Conservation (phyloP, 495 filamentous ascomycete genomes). For the Penicillium simplicissimum region DNA sequence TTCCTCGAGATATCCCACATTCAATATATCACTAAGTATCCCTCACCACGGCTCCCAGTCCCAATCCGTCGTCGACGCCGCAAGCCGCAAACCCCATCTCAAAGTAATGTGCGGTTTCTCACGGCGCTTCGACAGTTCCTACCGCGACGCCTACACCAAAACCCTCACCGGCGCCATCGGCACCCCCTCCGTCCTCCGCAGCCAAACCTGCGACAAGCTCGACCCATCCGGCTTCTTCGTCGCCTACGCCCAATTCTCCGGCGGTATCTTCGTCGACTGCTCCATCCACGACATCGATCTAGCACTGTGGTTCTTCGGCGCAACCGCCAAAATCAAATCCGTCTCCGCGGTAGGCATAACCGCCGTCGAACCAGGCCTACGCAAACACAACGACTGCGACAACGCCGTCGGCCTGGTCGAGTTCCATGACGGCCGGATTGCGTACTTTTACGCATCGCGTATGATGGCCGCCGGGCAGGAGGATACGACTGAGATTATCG, state of each 20-base stretch:
- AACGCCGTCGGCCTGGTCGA: conserved; percentile 63
- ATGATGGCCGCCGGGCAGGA: conserved; percentile 65
- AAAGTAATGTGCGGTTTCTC: conserved; percentile 61
- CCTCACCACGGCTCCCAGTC: conserved; percentile 35
- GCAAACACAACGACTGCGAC: conserved; percentile 56
- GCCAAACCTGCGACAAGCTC: conserved; percentile 57
- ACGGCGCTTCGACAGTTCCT: conserved; percentile 55
- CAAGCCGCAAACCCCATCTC: conserved; percentile 39
- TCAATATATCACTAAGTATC: background rate
- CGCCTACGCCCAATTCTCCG: conserved; percentile 52
- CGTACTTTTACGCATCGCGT: conserved; percentile 57
- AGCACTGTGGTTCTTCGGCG: conserved; percentile 55
- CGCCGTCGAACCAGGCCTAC: conserved; percentile 57
- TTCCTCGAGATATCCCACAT: background rate
- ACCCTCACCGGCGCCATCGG: conserved; percentile 50
- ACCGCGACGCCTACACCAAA: conserved; percentile 51
- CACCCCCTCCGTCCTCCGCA: conserved; percentile 50
- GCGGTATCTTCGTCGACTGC: conserved; percentile 61
- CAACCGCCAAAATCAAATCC: conserved; percentile 45
- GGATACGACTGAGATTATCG: conserved; percentile 63
- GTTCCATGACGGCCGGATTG: conserved; percentile 59
- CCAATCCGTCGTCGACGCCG: conserved; percentile 53
- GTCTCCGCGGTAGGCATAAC: conserved; percentile 53
- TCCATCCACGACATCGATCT: conserved; percentile 60
- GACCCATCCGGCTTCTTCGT: conserved; percentile 57